Base-by-base conservation (phyloP, 192 early-diverging fungal species). In the Linnemannia schmuckeri region DNA sequence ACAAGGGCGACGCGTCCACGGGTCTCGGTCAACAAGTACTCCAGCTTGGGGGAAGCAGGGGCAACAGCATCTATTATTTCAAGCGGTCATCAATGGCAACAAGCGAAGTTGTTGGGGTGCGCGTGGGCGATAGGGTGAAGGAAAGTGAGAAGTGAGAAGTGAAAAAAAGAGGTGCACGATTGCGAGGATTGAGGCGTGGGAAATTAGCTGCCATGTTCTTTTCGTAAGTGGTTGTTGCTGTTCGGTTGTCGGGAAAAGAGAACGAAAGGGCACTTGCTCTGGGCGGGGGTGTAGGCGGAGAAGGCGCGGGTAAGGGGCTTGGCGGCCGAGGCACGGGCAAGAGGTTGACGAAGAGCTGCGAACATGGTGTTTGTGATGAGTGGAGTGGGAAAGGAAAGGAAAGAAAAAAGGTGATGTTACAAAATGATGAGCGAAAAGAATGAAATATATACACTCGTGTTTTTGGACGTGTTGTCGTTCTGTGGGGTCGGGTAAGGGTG, bases 1-100 rank as follows among this genome's bases (percentile, higher is more conserved):
- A 98, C 93, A 52, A 99, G 78, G 20, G 93, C 98, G 61, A 99
- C 98, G 74, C 93, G 93, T 57, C 94, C 95, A 77, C 93, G 93
- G 38, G 90, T 93, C 89, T 96, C 94, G 3, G 92, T 91, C 86
- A 95, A 85, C 79, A 97, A 80, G 72, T 78, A 87, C 79, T 87
- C 85, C 27, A 87, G 80, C 72, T 87, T 81, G 72, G 85, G 72
- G 12, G 79, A 76, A 22, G 79, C 68, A 35, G 85, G 85, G 40
- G 85, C 75, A 54, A 78, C 85, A 46, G 85, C 85, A 41, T 87
- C 85, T 87, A 78, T 69, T 77, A 22, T 13, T 40, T 27, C 27
- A 37, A 49, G n/a, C 7, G 13, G 6, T 54, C 4, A 49, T 49
- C 22, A 15, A 38, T 35, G 35, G 18, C 35, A 4, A 33, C 37